phyloP scores from a whole-genome alignment of 2,329 filamentous ascomycete species.

The Aspergillus neoniger region DNA sequence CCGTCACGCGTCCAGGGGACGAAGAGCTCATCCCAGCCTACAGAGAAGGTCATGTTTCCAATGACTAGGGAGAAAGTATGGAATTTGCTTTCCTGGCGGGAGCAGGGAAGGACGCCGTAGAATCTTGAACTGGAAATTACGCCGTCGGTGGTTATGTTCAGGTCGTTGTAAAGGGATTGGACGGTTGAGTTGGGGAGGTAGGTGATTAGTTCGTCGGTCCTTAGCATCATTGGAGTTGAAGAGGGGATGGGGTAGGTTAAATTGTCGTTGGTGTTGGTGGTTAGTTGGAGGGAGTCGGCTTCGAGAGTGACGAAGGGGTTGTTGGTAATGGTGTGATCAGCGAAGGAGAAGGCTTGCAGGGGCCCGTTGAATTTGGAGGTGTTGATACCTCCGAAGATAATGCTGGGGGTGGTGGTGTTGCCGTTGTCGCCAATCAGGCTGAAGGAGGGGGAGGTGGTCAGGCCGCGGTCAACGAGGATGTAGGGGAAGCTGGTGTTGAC shows the following conservation, averaged over 20 bases:
- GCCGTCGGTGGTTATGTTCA: conserved; percentile 3
- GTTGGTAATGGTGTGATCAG: background rate
- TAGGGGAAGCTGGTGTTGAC: conserved; percentile 9
- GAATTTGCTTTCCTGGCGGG: conserved; percentile 1
- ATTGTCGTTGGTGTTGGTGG: background rate
- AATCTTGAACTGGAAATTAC: background rate
- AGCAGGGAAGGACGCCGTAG: background rate
- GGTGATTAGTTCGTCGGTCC: background rate
- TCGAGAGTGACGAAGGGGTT: background rate
- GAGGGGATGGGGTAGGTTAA: background rate
- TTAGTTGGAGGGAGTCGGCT: background rate
- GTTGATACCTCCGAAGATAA: conserved; percentile 12
- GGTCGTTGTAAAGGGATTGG: conserved; percentile 4
- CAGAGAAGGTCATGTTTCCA: background rate
- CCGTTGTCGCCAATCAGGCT: conserved; percentile 4
- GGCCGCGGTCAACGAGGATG: conserved; percentile 4
- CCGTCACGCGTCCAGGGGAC: background rate
- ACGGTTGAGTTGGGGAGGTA: conserved; percentile 4
- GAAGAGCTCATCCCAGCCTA: conserved; percentile 8
- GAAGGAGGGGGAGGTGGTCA: conserved; percentile 9
- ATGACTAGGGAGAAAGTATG: conserved; percentile 9
- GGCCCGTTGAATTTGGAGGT: conserved; percentile 10
- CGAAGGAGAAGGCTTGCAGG: conserved; percentile 8
- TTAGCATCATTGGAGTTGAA: background rate
- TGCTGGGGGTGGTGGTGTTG: background rate